phyloP scores from a whole-genome alignment of 345 rosid species.

The Abelmoschus esculentus region DNA sequence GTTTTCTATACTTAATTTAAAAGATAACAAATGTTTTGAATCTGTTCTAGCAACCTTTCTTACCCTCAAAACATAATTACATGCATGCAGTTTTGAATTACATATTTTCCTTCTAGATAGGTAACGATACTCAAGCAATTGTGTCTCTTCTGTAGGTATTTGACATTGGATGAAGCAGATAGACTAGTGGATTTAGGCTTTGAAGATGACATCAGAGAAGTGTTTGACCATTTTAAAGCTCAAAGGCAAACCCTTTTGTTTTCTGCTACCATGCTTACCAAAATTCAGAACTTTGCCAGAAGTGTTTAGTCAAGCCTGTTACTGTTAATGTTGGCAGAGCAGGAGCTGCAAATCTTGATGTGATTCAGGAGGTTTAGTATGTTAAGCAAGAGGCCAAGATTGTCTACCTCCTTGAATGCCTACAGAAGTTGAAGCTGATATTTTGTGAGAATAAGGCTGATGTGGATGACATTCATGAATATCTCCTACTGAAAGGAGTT shows the following conservation, averaged over 20 bases:
- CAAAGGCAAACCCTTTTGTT: slow-evolving; percentile 87
- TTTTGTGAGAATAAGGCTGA: slow-evolving; percentile 98
- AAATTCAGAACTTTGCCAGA: slow-evolving; percentile 82
- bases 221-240: slow-evolving; percentile 84
- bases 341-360: slow-evolving; percentile 96
- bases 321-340: slow-evolving; percentile 89
- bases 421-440: slow-evolving; percentile 70
- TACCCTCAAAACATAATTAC: background rate
- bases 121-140: slow-evolving; percentile 8
- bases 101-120: background rate
- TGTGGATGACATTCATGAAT: slow-evolving; percentile 86
- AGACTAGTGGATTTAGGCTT: slow-evolving; percentile 92
- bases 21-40: slow-evolving; percentile 1
- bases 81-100: background rate
- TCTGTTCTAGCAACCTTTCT: background rate
- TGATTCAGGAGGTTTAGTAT: slow-evolving; percentile 91
- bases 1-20: background rate
- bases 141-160: slow-evolving; percentile 48
- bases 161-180: slow-evolving; percentile 94
- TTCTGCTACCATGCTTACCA: slow-evolving; percentile 94
- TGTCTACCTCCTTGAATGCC: slow-evolving; percentile 86
- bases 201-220: slow-evolving; percentile 96
- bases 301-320: slow-evolving; percentile 82
- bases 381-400: slow-evolving; percentile 96
- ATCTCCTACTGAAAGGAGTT: slow-evolving; percentile 84